Evolutionary conservation across 1,284 basidiomycete species (phyloP), one percentile per base, ranked within the genome.

Genomic region (Cryptococcus sp.): DNA sequence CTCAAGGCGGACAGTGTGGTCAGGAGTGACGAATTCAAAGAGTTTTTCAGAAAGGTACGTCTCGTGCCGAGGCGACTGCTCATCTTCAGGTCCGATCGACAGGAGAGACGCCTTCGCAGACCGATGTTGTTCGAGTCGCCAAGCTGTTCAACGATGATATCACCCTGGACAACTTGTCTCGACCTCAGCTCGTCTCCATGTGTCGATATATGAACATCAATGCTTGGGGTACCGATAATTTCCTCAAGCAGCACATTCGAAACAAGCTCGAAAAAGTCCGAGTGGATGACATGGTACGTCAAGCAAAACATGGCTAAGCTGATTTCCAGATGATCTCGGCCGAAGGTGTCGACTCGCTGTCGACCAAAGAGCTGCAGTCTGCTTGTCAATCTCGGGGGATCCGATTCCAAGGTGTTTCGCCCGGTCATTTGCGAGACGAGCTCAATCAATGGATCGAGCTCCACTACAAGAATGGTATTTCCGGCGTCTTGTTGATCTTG

Each of bases 141-240:
- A 91, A 90, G 66, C 81, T 97, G 38, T 98, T 99, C 71, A 89
- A 97, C 68, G 91, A 97, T 63, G 95, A 99, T 66, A 80, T 98
- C 52, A 97, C 94, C 0, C 81, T 99, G 50, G 95, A 98, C 79
- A 99, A 99, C 73, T 79, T 99, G 54, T 92, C 92, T 3, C 84
- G 94, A 26, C 93, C 95, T 22, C 94, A 99, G 74, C 81, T 99
- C 16, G 92, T 97, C 34, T 94, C 90, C 2, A 94, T 95, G 84
- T 97, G 86, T 64, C 81, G 90, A 48, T 97, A 95, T 73, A 97
- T 98, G 92, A 91, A 88, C 59, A 82, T 97, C 67, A 91, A 97
- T 74, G 94, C 94, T 2, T 99, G 97, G 65, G 94, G 94, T 38
- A 98, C 95, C 32, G 94, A 99, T 74, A 97, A 97, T 75, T 97